Evolutionary conservation across 2,329 filamentous ascomycete species (phyloP).

Genomic region (Colletotrichum musae): DNA sequence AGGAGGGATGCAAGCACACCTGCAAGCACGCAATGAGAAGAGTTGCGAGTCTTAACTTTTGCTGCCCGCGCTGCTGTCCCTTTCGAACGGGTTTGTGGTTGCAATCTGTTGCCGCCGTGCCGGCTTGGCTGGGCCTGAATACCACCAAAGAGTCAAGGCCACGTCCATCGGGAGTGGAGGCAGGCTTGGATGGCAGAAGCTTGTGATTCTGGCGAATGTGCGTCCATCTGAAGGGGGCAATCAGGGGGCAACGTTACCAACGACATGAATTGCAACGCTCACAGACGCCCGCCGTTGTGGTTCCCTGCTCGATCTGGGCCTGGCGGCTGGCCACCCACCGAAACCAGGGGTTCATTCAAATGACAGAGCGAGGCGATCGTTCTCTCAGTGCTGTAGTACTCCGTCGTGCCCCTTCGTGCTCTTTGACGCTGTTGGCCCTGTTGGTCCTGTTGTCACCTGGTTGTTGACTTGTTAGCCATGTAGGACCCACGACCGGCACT

Average conservation of each 20-base stretch:
- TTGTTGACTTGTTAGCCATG: constrained; percentile 1
- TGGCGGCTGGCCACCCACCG: neutral
- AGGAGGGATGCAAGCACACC: too few relatives aligned
- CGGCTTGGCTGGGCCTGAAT: constrained; percentile 17
- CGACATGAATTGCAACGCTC: constrained; percentile 15
- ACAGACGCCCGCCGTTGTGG: too few relatives aligned
- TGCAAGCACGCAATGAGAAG: too few relatives aligned
- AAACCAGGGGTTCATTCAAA: neutral
- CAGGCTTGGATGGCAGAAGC: constrained; percentile 35
- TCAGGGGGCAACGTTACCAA: constrained; percentile 6
- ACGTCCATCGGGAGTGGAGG: neutral
- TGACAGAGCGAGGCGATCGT: constrained; percentile 12
- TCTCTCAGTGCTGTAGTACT: neutral
- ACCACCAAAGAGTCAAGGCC: neutral
- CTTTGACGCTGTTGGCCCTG: too few relatives aligned
- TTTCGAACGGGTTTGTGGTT: neutral
- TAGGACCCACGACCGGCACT: constrained; percentile 13
- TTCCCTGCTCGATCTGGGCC: too few relatives aligned
- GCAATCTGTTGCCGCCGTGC: constrained; percentile 13
- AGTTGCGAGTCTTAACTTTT: neutral
- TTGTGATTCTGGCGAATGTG: constrained; percentile 17
- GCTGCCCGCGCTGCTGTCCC: constrained; percentile 6
- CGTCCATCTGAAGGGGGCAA: constrained; percentile 28
- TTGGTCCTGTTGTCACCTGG: neutral
- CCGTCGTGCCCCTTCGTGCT: neutral